Percentiles rank a stretch among this genome's conserved stretches.
Evolutionary conservation across 1,139 yeast genomes (phyloP).

Genomic region (Sugiyamaella grinbergsii): DNA sequence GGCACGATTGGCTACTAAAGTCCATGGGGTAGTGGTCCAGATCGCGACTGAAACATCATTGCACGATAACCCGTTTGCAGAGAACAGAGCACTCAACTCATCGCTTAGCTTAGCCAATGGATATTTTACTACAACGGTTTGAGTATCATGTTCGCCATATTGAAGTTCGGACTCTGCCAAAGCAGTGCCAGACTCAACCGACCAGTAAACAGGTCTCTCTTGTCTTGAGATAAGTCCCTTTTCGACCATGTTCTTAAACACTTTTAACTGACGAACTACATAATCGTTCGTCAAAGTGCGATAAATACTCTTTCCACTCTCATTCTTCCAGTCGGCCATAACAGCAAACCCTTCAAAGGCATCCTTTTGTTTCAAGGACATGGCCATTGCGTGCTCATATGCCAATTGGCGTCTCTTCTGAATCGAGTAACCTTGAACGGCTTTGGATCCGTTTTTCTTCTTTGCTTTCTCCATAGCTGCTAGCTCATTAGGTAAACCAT

Average conservation of each 20-base stretch:
- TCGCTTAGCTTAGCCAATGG: constrained; percentile 45
- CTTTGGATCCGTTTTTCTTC: constrained; percentile 45
- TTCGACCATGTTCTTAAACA: constrained; percentile 66
- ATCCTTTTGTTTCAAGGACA: constrained; percentile 62
- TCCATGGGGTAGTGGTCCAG: constrained; percentile 99
- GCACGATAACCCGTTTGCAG: constrained; percentile 19
- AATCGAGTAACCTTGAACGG: constrained; percentile 45
- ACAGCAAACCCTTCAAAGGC: constrained; percentile 73
- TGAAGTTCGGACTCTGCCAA: constrained; percentile 96
- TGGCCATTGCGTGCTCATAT: constrained; percentile 61
- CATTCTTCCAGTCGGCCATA: constrained; percentile 76
- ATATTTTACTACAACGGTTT: constrained; percentile 71
- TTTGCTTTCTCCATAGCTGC: constrained; percentile 58
- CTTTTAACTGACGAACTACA: constrained; percentile 70
- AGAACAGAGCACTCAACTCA: constrained; percentile 22
- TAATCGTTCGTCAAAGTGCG: constrained; percentile 69
- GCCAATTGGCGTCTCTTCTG: constrained; percentile 66
- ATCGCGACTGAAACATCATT: constrained; percentile 45
- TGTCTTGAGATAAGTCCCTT: constrained; percentile 77
- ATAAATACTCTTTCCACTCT: constrained; percentile 47
- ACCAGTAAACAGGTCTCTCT: constrained; percentile 96
- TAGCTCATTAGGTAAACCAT: constrained; percentile 93
- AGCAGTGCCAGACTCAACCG: constrained; percentile 91
- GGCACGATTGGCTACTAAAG: constrained; percentile 84
- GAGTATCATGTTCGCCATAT: constrained; percentile 71